phyloP scores from a whole-genome alignment of 2,329 filamentous ascomycete genomes.

The Alternaria panax region DNA sequence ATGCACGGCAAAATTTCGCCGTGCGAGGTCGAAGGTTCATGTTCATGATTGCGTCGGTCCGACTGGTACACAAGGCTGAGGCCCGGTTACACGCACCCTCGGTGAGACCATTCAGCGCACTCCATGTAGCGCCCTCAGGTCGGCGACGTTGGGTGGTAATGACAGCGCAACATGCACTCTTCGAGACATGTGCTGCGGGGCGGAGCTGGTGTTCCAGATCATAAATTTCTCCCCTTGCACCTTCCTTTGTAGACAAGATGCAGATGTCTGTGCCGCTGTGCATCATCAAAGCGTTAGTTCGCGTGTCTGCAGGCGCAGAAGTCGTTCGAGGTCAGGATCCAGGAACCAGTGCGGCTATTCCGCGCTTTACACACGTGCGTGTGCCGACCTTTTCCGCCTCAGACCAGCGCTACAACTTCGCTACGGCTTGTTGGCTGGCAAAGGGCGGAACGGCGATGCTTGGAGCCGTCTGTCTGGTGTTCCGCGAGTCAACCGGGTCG shows the following conservation, averaged over 20 bases:
- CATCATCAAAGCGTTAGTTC: constrained; percentile 7
- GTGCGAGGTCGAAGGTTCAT: not conserved
- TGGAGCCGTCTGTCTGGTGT: not conserved
- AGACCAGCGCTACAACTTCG: constrained; percentile 1
- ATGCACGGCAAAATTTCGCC: constrained; percentile 3
- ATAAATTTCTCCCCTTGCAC: constrained; percentile 8
- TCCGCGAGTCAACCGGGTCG: constrained; percentile 13
- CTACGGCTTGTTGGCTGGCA: constrained; percentile 4
- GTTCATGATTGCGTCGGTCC: constrained; percentile 1
- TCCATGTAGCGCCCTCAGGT: constrained; percentile 20
- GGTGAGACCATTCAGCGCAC: constrained; percentile 21
- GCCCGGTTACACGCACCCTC: constrained; percentile 8
- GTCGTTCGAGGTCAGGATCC: constrained; percentile 13
- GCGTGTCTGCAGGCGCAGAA: constrained; percentile 6
- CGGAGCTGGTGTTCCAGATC: constrained; percentile 10
- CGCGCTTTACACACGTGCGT: not conserved
- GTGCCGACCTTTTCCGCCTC: constrained; percentile 11
- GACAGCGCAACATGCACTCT: constrained; percentile 6
- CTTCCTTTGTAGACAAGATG: constrained; percentile 17
- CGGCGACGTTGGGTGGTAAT: constrained; percentile 11
- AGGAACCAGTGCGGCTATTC: constrained; percentile 15
- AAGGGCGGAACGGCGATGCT: constrained; percentile 5
- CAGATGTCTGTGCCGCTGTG: constrained; percentile 12
- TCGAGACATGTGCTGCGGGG: constrained; percentile 11
- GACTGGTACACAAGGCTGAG: constrained; percentile 7